A percentile compares a stretch with the other conserved stretches of the same genome.
Conservation (phyloP, 106 monocot species). For the Acanthochlamys bracteata region DNA sequence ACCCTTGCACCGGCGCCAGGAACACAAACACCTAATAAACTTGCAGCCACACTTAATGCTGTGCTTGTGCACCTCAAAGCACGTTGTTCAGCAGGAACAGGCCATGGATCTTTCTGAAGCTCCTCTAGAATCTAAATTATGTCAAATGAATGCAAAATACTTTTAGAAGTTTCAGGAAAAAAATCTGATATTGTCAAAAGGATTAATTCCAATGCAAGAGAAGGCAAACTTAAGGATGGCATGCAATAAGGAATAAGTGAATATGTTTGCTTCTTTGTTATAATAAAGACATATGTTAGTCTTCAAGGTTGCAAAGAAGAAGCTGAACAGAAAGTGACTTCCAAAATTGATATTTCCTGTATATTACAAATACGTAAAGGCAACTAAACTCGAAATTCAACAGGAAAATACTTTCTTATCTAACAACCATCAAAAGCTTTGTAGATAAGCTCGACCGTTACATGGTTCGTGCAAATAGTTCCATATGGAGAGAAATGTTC, state of each 20-base stretch:
- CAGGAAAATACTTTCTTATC: no score
- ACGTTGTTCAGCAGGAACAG: slow-evolving; percentile 66
- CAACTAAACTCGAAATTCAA: no score
- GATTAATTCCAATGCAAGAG: no score
- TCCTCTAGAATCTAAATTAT: slow-evolving; percentile 74
- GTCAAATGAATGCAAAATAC: not conserved
- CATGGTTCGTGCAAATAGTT: not conserved
- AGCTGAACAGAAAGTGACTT: no score
- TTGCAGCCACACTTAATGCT: slow-evolving; percentile 79
- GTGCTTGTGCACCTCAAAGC: slow-evolving; percentile 79
- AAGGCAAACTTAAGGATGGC: no score
- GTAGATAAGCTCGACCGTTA: not conserved
- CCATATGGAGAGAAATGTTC: not conserved
- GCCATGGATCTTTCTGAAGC: slow-evolving; percentile 93
- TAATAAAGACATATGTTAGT: no score
- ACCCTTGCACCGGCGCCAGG: slow-evolving; percentile 99
- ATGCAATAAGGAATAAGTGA: no score
- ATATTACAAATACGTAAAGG: no score
- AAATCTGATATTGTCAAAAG: no score
- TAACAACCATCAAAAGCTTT: not conserved
- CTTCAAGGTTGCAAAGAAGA: no score
- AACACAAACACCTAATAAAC: slow-evolving; percentile 86
- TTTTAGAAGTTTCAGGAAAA: not conserved
- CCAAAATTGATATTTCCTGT: no score
- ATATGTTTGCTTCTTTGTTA: no score